A percentile compares a stretch with the other conserved stretches of the same genome.
Evolutionary conservation across 371 early-diverging fungal genomes (phyloP).

Genomic region (Dichotomocladium elegans): DNA sequence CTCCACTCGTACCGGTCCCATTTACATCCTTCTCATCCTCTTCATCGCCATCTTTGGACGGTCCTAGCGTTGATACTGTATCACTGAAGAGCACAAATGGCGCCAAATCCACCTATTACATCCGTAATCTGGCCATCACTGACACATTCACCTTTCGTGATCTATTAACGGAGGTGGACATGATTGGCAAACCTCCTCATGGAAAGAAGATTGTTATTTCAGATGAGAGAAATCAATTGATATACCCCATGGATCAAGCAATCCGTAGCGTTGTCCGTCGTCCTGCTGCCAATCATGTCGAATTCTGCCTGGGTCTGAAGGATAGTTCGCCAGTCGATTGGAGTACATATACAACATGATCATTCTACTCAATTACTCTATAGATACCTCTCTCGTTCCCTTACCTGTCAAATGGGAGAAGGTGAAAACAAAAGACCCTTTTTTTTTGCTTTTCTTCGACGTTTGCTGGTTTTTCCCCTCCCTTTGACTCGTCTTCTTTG

Average conservation of each 20-base stretch:
- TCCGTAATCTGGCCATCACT: conserved; percentile 47
- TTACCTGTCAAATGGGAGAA: not conserved
- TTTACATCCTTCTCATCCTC: conserved; percentile 6
- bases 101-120: conserved; percentile 20
- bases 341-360: conserved; percentile 21
- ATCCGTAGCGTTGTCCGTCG: conserved; percentile 39
- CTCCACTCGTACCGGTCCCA: not conserved
- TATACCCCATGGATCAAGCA: conserved; percentile 41
- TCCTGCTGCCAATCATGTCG: conserved; percentile 30
- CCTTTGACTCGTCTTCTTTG: not conserved
- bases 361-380: conserved; percentile 1
- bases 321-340: conserved; percentile 45
- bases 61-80: conserved; percentile 33
- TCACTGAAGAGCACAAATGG: conserved; percentile 27
- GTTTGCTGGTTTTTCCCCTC: not conserved
- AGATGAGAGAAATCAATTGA: conserved; percentile 27
- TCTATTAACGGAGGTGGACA: conserved; percentile 36
- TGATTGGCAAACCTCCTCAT: conserved; percentile 39
- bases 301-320: conserved; percentile 35
- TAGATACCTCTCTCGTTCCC: not conserved
- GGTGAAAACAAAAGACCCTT: not conserved
- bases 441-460: not conserved
- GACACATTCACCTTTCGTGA: conserved; percentile 48
- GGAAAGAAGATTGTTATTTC: conserved; percentile 45
- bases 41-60: conserved; percentile 6